Conservation (phyloP, 148 eudicot species). For the Mesembryanthemum crystallinum region DNA sequence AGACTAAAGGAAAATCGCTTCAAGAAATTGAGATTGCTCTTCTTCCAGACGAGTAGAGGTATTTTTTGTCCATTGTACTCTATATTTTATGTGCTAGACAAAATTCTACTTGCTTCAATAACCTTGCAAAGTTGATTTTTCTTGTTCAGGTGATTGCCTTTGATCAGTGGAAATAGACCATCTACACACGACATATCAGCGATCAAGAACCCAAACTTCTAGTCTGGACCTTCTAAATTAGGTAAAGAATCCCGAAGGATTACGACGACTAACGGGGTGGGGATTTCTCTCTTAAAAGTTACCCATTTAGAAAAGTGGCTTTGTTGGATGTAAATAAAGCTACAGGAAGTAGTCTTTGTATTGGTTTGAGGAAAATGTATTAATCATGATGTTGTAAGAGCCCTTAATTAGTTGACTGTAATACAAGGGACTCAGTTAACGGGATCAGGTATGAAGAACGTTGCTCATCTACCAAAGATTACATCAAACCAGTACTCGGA, state of each 20-base stretch:
- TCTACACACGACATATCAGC: background rate
- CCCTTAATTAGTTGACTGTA: background rate
- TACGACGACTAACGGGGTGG: background rate
- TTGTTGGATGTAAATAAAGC: slow-evolving; percentile 1
- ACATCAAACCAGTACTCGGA: background rate
- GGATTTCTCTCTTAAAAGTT: background rate
- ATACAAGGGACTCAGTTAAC: background rate
- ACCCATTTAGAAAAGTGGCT: background rate
- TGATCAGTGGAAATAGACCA: background rate
- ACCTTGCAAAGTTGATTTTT: background rate
- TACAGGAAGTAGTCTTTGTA: background rate
- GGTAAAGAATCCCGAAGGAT: background rate
- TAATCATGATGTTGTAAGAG: background rate
- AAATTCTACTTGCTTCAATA: background rate
- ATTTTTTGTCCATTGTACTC: background rate
- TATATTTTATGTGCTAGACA: background rate
- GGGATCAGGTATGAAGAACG: background rate
- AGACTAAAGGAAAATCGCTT: slow-evolving; percentile 92
- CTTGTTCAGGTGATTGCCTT: background rate
- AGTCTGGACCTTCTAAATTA: background rate
- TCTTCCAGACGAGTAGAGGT: slow-evolving; percentile 55
- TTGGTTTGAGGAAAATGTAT: background rate
- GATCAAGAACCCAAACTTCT: background rate
- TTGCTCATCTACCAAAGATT: background rate
- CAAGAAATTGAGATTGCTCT: slow-evolving; percentile 98